These are phyloP conservation scores for Ogataea polymorpha DNA, from an alignment of 805 yeast genomes.

Conservation along the genomic window DNA sequence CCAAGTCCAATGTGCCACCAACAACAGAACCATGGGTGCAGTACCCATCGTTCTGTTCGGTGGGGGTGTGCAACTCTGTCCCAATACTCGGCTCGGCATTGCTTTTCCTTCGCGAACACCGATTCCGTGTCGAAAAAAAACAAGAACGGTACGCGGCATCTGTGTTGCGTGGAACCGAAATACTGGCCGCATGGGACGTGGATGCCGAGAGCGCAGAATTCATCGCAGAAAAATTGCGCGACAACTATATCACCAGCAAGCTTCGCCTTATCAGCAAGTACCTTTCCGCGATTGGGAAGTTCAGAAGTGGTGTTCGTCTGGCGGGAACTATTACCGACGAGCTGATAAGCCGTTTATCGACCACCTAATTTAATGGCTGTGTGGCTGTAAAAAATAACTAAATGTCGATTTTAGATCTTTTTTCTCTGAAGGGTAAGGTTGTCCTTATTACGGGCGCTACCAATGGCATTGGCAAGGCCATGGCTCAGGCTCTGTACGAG, in stretches of 20 bases:
- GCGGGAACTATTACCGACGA: slow-evolving; percentile 1
- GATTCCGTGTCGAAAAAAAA: not conserved
- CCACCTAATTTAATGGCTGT: not conserved
- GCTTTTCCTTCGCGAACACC: slow-evolving; percentile 11
- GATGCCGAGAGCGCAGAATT: slow-evolving; percentile 4
- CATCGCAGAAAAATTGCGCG: slow-evolving; percentile 7
- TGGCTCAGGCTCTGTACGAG: slow-evolving; percentile 48
- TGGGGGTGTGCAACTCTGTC: slow-evolving; percentile 29
- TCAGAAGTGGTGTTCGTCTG: slow-evolving; percentile 17
- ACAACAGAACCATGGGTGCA: slow-evolving; percentile 42
- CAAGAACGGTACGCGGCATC: slow-evolving; percentile 2
- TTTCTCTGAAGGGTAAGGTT: slow-evolving; percentile 38
- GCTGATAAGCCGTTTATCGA: slow-evolving; percentile 16
- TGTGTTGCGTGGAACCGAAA: slow-evolving; percentile 8
- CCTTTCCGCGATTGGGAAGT: slow-evolving; percentile 20
- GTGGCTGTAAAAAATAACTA: not conserved
- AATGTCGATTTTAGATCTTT: slow-evolving; percentile 20
- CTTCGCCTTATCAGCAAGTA: slow-evolving; percentile 19
- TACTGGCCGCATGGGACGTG: slow-evolving; percentile 9
- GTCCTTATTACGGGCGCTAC: slow-evolving; percentile 51
- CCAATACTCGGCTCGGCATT: slow-evolving; percentile 33
- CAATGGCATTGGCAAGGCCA: slow-evolving; percentile 52
- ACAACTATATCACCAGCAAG: slow-evolving; percentile 16
- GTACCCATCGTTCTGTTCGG: slow-evolving; percentile 33
- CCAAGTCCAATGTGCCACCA: slow-evolving; percentile 19